These are phyloP conservation scores for Pseudocercospora vitis DNA, from an alignment of 2,329 filamentous ascomycete genomes.

Conservation along the genomic window DNA sequence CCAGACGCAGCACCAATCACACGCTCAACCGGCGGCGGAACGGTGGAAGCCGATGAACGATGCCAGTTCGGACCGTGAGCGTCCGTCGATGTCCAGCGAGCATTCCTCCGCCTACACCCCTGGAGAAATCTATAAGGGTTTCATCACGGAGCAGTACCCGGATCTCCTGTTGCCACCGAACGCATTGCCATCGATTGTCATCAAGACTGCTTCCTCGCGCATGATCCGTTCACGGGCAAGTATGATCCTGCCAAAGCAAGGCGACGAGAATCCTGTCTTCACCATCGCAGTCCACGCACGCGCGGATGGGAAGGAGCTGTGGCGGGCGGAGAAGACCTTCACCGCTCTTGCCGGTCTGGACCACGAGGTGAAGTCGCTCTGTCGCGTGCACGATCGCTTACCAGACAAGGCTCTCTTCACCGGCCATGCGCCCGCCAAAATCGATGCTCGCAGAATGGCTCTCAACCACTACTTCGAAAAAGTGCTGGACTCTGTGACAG, in stretches of 20 bases:
- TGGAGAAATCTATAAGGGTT: slow-evolving; percentile 67
- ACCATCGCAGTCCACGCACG: slow-evolving; percentile 82
- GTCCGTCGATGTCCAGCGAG: slow-evolving; percentile 31
- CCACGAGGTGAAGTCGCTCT: slow-evolving; percentile 71
- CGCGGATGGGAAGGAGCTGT: slow-evolving; percentile 74
- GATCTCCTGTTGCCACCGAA: slow-evolving; percentile 84
- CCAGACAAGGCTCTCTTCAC: slow-evolving; percentile 85
- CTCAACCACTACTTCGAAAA: slow-evolving; percentile 84
- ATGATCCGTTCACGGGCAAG: slow-evolving; percentile 89
- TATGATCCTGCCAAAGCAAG: slow-evolving; percentile 72
- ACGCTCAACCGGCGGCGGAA: slow-evolving; percentile 20
- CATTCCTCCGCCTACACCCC: slow-evolving; percentile 30
- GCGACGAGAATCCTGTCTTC: slow-evolving; percentile 92
- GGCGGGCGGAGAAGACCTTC: slow-evolving; percentile 92
- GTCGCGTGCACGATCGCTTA: slow-evolving; percentile 70
- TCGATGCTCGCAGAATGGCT: slow-evolving; percentile 79
- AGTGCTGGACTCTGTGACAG: slow-evolving; percentile 78
- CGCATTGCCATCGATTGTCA: slow-evolving; percentile 78
- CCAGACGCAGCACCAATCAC: slow-evolving; percentile 24
- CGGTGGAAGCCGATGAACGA: slow-evolving; percentile 26
- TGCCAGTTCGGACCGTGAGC: slow-evolving; percentile 29
- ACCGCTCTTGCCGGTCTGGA: slow-evolving; percentile 79
- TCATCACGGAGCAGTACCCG: slow-evolving; percentile 83
- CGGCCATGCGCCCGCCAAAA: slow-evolving; percentile 88
- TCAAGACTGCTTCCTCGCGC: slow-evolving; percentile 90